phyloP scores from a whole-genome alignment of 306 rosid species.

The Vigna nakashimae region DNA sequence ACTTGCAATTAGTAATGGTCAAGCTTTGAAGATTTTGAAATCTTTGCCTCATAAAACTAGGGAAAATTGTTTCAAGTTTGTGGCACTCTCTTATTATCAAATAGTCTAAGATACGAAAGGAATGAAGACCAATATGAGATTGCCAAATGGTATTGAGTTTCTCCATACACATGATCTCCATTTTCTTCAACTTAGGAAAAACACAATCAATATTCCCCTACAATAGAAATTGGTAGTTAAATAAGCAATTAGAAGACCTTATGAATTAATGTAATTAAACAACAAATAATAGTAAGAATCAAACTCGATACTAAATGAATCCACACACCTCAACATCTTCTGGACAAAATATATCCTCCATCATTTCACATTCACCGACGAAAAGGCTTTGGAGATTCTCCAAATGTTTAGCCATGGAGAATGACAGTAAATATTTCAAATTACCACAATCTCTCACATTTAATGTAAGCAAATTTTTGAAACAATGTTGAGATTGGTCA shows the following conservation, averaged over 20 bases:
- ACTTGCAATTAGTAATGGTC: background rate
- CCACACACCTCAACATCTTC: background rate
- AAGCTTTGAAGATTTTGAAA: constrained; percentile 24
- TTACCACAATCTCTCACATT: background rate
- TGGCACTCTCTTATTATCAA: constrained; percentile 18
- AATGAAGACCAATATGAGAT: background rate
- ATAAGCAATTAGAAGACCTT: background rate
- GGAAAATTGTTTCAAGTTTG: constrained; percentile 34
- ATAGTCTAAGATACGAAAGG: constrained; percentile 18
- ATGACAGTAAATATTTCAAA: constrained; percentile 31
- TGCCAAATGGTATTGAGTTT: constrained; percentile 36
- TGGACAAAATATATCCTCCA: constrained; percentile 25
- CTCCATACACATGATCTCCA: background rate
- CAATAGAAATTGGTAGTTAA: background rate
- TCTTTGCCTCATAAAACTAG: background rate
- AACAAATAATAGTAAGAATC: background rate
- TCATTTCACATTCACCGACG: constrained; percentile 5
- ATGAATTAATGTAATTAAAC: background rate
- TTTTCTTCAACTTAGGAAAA: constrained; percentile 36
- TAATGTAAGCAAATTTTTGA: constrained; percentile 29
- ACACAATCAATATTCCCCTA: background rate
- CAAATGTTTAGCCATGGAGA: constrained; percentile 24
- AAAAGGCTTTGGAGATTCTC: constrained; percentile 31
- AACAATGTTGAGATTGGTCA: background rate
- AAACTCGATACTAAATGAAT: background rate